phyloP scores from a whole-genome alignment of 371 early-diverging fungal genomes.

The Haplosporangium sp. region DNA sequence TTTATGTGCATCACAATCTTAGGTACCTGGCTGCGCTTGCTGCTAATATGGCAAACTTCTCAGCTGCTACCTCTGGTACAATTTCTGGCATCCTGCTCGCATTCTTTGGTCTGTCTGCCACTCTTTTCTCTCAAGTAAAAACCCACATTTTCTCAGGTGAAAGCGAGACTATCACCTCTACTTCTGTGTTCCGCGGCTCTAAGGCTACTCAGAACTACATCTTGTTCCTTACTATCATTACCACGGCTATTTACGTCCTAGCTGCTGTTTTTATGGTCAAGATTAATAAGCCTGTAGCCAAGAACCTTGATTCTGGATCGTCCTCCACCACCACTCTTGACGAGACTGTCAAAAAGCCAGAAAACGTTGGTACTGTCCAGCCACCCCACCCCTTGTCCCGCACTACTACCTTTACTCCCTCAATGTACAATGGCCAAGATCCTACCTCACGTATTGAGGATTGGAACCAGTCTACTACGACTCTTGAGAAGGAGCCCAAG shows the following conservation, averaged over 20 bases:
- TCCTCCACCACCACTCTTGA: conserved; percentile 29
- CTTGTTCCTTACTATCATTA: conserved; percentile 49
- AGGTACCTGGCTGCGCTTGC: conserved; percentile 54
- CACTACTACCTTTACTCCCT: conserved; percentile 46
- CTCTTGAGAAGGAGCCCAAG: conserved; percentile 34
- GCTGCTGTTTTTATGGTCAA: conserved; percentile 53
- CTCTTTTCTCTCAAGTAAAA: conserved; percentile 54
- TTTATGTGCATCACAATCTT: not conserved
- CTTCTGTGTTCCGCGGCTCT: conserved; percentile 27
- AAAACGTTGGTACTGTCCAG: not conserved
- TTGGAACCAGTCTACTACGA: conserved; percentile 36
- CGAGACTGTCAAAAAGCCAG: conserved; percentile 10
- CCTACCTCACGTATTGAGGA: conserved; percentile 17
- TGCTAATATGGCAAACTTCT: conserved; percentile 55
- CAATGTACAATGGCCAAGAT: conserved; percentile 32
- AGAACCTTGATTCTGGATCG: conserved; percentile 27
- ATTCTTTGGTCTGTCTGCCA: conserved; percentile 56
- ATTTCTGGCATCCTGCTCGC: conserved; percentile 52
- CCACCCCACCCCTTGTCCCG: conserved; percentile 33
- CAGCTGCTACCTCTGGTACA: conserved; percentile 47
- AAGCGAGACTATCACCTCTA: conserved; percentile 13
- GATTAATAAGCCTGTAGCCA: conserved; percentile 28
- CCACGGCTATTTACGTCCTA: conserved; percentile 42
- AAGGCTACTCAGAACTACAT: conserved; percentile 49
- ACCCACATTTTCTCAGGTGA: conserved; percentile 49